phyloP scores from a whole-genome alignment of 345 rosid species.

The Garcia nutans region DNA sequence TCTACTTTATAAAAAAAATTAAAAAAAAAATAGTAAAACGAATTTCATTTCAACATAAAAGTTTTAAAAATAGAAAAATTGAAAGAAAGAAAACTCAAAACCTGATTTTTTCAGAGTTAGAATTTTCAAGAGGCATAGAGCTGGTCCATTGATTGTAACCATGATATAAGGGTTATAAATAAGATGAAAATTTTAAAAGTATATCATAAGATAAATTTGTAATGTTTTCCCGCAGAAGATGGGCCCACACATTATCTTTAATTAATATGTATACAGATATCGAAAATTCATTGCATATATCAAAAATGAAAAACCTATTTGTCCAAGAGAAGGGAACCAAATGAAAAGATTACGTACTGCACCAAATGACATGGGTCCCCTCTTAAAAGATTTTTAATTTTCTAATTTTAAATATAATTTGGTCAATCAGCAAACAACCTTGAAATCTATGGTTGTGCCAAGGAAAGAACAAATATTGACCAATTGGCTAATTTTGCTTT shows the following conservation, averaged over 20 bases:
- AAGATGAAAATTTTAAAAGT: not conserved
- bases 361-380: conserved; percentile 11
- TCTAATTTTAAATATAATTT: not conserved
- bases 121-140: not conserved
- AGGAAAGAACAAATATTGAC: not conserved
- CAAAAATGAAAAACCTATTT: not conserved
- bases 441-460: not conserved
- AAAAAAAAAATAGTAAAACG: too few species aligned
- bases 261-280: not conserved
- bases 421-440: not conserved
- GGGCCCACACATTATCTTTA: conserved; percentile 4
- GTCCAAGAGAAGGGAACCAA: conserved; percentile 30
- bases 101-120: not conserved
- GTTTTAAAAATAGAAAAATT: not conserved
- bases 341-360: not conserved
- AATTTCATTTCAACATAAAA: too few species aligned
- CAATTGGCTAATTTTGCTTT: not conserved
- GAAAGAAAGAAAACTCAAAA: too few species aligned
- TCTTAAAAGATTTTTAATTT: not conserved
- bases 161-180: not conserved
- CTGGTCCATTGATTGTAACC: conserved; percentile 24
- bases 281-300: conserved; percentile 32
- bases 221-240: too few species aligned
- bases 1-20: too few species aligned
- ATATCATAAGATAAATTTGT: too few species aligned